Percentiles rank a stretch among this genome's conserved stretches.
Conservation (phyloP, 106 monocot species). For the Acorus calamus region DNA sequence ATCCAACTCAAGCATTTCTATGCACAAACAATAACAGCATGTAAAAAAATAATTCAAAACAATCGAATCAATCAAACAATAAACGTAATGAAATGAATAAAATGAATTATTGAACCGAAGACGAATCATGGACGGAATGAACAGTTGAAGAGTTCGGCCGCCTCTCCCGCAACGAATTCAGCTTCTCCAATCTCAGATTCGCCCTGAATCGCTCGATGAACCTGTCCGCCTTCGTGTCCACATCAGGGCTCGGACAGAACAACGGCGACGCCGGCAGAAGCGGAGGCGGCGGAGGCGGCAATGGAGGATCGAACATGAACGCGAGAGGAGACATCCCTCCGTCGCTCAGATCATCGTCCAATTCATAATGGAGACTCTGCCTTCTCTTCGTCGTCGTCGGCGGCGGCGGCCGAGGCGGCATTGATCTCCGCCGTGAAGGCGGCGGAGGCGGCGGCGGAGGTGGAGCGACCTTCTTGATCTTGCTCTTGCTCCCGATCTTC, state of each 20-base stretch:
- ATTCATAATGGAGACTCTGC: conserved; percentile 1
- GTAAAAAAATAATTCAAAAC: no score
- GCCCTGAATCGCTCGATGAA: conserved; percentile 50
- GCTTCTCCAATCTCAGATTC: conserved; percentile 45
- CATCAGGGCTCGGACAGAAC: conserved; percentile 52
- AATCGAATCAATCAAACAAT: no score
- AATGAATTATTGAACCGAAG: no score
- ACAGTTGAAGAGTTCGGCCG: not conserved
- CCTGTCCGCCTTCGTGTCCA: conserved; percentile 56
- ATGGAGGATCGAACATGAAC: conserved; percentile 7
- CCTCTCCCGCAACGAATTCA: conserved; percentile 40
- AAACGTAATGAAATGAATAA: no score
- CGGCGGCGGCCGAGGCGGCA: conserved; percentile 5
- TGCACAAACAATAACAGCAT: no score
- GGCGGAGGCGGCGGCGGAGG: not conserved
- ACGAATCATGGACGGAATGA: no score
- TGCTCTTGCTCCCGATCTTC: conserved; percentile 40
- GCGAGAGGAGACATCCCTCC: not conserved
- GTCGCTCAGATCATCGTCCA: not conserved
- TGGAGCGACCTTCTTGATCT: conserved; percentile 26
- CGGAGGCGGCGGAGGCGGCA: conserved; percentile 14
- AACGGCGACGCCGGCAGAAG: not conserved
- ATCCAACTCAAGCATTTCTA: no score
- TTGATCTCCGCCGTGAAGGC: not conserved
- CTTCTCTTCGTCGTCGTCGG: not conserved